Percentiles rank a stretch among this genome's conserved stretches.
These are phyloP conservation scores for Rhodotorula kratochvilovae DNA, from an alignment of 768 basidiomycete genomes.

Conservation along the genomic window DNA sequence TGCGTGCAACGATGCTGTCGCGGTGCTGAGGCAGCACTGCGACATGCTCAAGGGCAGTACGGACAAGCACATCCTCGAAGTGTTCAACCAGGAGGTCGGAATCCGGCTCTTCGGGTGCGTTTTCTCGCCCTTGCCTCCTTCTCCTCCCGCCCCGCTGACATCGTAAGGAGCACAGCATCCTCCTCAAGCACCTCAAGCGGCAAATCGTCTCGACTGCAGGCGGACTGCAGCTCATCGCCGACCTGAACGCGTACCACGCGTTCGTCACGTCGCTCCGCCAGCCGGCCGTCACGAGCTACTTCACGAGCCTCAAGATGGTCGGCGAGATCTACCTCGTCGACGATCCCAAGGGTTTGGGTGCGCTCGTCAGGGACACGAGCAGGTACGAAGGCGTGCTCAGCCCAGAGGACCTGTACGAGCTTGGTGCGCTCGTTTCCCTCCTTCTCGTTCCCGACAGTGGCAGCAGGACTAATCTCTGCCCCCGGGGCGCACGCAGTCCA, in stretches of 20 bases:
- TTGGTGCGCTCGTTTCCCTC: conserved; percentile 58
- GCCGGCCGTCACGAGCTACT: conserved; percentile 76
- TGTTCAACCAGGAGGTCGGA: conserved; percentile 96
- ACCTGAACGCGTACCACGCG: conserved; percentile 84
- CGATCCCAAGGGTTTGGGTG: conserved; percentile 77
- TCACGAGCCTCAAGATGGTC: conserved; percentile 91
- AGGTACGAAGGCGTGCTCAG: conserved; percentile 91
- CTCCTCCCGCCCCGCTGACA: neutral
- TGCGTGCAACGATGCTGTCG: conserved; percentile 84
- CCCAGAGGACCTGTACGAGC: conserved; percentile 96
- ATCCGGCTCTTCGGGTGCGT: conserved; percentile 76
- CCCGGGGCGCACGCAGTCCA: no score
- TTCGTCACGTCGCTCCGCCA: conserved; percentile 86
- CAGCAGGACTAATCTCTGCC: neutral
- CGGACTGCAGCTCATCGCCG: conserved; percentile 92
- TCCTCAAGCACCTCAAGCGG: conserved; percentile 93
- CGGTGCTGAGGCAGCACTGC: conserved; percentile 84
- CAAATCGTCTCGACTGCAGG: conserved; percentile 93
- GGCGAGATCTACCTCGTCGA: conserved; percentile 93
- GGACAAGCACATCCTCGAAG: conserved; percentile 91
- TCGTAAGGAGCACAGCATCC: conserved; percentile 73
- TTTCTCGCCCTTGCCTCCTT: neutral
- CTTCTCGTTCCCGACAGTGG: neutral
- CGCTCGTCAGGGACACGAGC: conserved; percentile 91
- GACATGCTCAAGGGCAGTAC: conserved; percentile 86